Conservation (phyloP, 2,329 filamentous ascomycete genomes). For the Talaromyces sp. region DNA sequence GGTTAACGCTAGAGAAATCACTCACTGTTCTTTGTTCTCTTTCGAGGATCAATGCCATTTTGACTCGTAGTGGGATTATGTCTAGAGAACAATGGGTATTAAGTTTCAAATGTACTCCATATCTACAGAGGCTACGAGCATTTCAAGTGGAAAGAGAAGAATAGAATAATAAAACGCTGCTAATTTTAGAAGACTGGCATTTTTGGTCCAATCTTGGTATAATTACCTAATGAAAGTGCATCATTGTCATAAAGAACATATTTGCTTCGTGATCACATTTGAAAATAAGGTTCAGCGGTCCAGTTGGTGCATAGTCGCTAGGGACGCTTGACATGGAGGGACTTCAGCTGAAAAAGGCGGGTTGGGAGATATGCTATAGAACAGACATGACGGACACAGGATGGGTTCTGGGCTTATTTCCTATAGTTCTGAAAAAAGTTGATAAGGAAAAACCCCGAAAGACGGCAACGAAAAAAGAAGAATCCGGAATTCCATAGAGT, state of each 20-base stretch:
- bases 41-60: background rate
- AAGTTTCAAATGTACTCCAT: accelerated
- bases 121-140: background rate
- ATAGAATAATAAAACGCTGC: background rate
- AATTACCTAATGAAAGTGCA: background rate
- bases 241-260: background rate
- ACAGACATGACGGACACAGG: background rate
- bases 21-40: background rate
- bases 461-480: background rate
- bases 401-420: background rate
- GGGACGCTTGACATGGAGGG: background rate
- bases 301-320: background rate
- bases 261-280: background rate
- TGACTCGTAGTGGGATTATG: background rate
- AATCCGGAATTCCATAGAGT: background rate
- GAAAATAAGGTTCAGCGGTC: background rate
- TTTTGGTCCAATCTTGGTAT: background rate
- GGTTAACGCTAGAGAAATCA: background rate
- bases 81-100: background rate
- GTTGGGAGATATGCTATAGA: background rate
- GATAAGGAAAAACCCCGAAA: background rate
- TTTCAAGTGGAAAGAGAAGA: background rate
- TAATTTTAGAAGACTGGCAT: background rate
- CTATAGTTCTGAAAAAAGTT: background rate
- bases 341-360: background rate